Conservation (phyloP, 169 alveolate species). For the Plasmodium berghei region DNA sequence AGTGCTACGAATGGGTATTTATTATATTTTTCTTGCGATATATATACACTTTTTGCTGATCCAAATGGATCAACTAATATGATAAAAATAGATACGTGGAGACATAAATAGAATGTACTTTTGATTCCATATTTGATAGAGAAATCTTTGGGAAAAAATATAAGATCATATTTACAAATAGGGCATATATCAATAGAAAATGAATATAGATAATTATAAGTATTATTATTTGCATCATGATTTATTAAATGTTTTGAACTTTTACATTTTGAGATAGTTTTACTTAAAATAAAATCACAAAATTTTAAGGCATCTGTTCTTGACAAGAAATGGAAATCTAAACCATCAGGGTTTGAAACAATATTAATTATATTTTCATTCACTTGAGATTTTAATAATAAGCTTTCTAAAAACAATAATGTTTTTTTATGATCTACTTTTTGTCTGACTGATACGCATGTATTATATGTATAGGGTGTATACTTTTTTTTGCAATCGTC, state of each 20-base stretch:
- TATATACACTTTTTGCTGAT: slow-evolving; percentile 20
- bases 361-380: slow-evolving; percentile 94
- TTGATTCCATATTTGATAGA: slow-evolving; percentile 89
- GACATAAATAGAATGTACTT: slow-evolving; percentile 54
- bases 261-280: slow-evolving; percentile 90
- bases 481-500: slow-evolving; percentile 97
- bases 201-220: slow-evolving; percentile 93
- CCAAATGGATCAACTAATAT: slow-evolving; percentile 57
- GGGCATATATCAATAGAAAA: slow-evolving; percentile 95
- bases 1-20: slow-evolving; percentile 79
- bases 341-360: slow-evolving; percentile 96
- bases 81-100: slow-evolving; percentile 60
- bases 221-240: slow-evolving; percentile 92
- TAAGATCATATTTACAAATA: slow-evolving; percentile 97
- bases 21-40: slow-evolving; percentile 78
- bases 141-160: slow-evolving; percentile 91
- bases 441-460: slow-evolving; percentile 96
- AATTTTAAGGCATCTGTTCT: slow-evolving; percentile 95
- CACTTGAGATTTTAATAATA: slow-evolving; percentile 95
- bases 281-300: slow-evolving; percentile 94
- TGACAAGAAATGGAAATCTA: slow-evolving; percentile 96
- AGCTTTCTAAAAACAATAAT: slow-evolving; percentile 96
- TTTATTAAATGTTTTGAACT: slow-evolving; percentile 93
- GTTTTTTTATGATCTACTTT: slow-evolving; percentile 98
- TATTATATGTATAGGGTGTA: slow-evolving; percentile 99